Evolutionary conservation across 768 basidiomycete species (phyloP).

Genomic region (Panaeolus papilionaceus): DNA sequence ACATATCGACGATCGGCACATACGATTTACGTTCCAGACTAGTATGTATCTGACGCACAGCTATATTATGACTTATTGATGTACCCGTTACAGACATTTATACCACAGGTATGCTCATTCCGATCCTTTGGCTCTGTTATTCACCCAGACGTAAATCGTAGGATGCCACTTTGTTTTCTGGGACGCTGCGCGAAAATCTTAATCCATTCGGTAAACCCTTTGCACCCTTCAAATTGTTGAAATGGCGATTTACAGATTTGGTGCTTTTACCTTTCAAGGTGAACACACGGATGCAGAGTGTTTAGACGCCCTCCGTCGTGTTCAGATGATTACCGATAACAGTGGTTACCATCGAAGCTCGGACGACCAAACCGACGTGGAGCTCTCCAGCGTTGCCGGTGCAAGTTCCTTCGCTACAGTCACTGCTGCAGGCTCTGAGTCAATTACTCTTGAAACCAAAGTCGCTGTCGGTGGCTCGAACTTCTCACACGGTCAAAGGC

Average conservation of each 20-base stretch:
- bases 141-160: conserved; percentile 22
- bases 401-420: background rate
- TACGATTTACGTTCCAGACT: conserved; percentile 79
- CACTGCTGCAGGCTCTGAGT: background rate
- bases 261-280: conserved; percentile 36
- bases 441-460: conserved; percentile 73
- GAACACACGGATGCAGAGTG: conserved; percentile 85
- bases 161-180: conserved; percentile 82
- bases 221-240: background rate
- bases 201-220: conserved; percentile 66
- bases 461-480: conserved; percentile 88
- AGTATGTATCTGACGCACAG: conserved; percentile 42
- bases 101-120: conserved; percentile 56
- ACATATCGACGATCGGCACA: conserved; percentile 84
- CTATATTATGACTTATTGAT: background rate
- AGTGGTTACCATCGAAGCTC: conserved; percentile 29
- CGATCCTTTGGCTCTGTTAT: background rate
- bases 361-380: background rate
- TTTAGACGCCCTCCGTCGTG: conserved; percentile 79
- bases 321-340: conserved; percentile 71
- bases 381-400: background rate
- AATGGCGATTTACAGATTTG: too few species aligned
- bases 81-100: conserved; percentile 64
- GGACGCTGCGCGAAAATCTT: conserved; percentile 75
- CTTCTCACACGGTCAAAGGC: conserved; percentile 92